phyloP scores from a whole-genome alignment of 768 basidiomycete species.

The Boletus bicolor region DNA sequence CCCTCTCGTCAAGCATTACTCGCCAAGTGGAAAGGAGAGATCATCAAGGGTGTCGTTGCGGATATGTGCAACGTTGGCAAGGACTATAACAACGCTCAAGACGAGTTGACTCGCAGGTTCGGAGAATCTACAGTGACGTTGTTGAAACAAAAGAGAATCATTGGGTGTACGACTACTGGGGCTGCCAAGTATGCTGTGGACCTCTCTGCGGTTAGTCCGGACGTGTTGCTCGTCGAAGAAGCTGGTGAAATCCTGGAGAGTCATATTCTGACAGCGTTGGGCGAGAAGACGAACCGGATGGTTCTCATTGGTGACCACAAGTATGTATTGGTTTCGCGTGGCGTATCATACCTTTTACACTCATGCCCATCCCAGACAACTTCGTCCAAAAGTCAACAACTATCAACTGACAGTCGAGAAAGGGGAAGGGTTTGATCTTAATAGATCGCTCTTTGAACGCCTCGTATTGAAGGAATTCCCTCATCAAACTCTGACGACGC shows the following conservation, averaged over 20 bases:
- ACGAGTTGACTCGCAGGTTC: slow-evolving; percentile 36
- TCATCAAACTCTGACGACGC: slow-evolving; percentile 50
- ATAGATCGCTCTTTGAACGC: slow-evolving; percentile 67
- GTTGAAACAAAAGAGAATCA: slow-evolving; percentile 50
- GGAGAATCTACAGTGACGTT: slow-evolving; percentile 34
- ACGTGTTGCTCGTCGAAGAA: slow-evolving; percentile 65
- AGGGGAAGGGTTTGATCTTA: slow-evolving; percentile 65
- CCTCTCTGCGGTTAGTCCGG: slow-evolving; percentile 46
- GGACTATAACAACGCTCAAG: slow-evolving; percentile 42
- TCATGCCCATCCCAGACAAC: slow-evolving; percentile 43
- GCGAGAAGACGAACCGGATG: slow-evolving; percentile 45
- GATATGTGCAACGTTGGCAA: slow-evolving; percentile 34
- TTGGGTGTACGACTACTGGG: slow-evolving; percentile 69
- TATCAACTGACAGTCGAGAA: slow-evolving; percentile 67
- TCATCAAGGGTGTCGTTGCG: slow-evolving; percentile 34
- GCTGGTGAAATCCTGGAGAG: slow-evolving; percentile 73
- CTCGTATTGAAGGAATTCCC: slow-evolving; percentile 61
- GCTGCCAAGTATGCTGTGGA: slow-evolving; percentile 58
- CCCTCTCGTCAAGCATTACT: slow-evolving; percentile 28
- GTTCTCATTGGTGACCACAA: slow-evolving; percentile 75
- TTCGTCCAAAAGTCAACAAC: slow-evolving; percentile 70
- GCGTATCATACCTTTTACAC: background rate
- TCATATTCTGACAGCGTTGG: slow-evolving; percentile 62
- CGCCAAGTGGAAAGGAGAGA: slow-evolving; percentile 36
- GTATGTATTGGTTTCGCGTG: slow-evolving; percentile 31